Conservation (phyloP, 140 eudicot species). For the Ambrosia hybrid region DNA sequence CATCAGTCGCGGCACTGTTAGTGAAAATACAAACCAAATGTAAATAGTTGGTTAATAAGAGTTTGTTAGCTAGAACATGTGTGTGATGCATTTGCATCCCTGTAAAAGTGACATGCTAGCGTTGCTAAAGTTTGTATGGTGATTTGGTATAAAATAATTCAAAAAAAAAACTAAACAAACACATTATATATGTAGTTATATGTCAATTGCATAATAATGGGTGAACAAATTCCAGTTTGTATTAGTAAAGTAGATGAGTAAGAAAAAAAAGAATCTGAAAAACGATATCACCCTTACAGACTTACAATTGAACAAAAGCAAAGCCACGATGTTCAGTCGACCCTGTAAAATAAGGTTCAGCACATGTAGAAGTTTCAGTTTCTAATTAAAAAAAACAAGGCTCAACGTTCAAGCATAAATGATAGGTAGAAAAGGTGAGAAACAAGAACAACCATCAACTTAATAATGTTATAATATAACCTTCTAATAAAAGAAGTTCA, state of each 20-base stretch:
- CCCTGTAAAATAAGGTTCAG: constrained; percentile 46
- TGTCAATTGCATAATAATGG: neutral
- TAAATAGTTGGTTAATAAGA: neutral
- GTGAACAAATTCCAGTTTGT: neutral
- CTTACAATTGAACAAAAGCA: constrained; percentile 97
- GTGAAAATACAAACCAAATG: constrained; percentile 8
- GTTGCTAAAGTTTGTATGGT: neutral
- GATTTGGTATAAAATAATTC: neutral
- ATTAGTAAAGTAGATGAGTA: neutral
- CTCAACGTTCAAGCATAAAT: neutral
- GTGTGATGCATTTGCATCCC: constrained; percentile 6
- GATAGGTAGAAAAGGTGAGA: neutral
- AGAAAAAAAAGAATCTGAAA: neutral
- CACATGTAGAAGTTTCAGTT: neutral
- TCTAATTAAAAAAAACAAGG: neutral
- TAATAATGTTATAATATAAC: neutral
- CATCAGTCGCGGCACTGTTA: constrained; percentile 75
- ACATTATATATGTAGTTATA: neutral
- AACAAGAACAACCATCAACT: constrained; percentile 5
- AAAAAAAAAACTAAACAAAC: neutral
- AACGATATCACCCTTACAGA: constrained; percentile 19
- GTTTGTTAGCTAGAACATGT: neutral
- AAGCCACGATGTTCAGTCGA: constrained; percentile 86
- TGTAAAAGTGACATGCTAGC: neutral
- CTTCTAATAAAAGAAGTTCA: neutral